Conservation (phyloP, 2,329 filamentous ascomycete species). For the Chrysosporium queenslandicum region DNA sequence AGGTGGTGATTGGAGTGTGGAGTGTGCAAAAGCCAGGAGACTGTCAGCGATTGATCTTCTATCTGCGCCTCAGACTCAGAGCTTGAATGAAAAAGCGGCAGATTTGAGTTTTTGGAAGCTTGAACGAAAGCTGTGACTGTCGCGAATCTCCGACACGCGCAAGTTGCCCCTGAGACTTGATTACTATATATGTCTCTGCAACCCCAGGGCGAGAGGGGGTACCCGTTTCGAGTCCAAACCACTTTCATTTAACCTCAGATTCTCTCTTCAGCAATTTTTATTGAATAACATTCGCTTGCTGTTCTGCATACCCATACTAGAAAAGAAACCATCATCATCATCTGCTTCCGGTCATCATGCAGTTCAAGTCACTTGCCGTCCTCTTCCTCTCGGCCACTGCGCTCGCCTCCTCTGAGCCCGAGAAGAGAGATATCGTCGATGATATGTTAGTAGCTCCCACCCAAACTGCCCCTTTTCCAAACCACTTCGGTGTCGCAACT, state of each 20-base stretch:
- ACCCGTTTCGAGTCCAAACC: not conserved
- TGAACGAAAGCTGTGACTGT: not conserved
- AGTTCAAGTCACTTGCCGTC: slow-evolving; percentile 21
- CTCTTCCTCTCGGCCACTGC: slow-evolving; percentile 20
- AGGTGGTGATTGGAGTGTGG: no score
- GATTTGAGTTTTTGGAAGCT: not conserved
- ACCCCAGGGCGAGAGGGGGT: not conserved
- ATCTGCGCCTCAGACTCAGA: no score
- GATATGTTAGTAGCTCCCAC: slow-evolving; percentile 9
- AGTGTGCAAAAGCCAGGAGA: no score
- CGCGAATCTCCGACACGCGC: not conserved
- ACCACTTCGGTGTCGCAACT: no score
- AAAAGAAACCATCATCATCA: not conserved
- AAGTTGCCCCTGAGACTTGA: not conserved
- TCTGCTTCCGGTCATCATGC: slow-evolving; percentile 17
- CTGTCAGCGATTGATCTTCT: no score
- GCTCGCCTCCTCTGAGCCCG: slow-evolving; percentile 16
- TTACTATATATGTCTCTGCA: not conserved
- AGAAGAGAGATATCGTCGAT: slow-evolving; percentile 12
- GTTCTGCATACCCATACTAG: not conserved
- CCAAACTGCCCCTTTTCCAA: no score
- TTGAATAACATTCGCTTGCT: not conserved
- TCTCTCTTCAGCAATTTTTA: not conserved
- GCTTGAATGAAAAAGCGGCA: not conserved
- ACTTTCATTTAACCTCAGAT: not conserved